Base-by-base conservation (phyloP, 441 rosid genomes). In the Erodium trifolium region DNA sequence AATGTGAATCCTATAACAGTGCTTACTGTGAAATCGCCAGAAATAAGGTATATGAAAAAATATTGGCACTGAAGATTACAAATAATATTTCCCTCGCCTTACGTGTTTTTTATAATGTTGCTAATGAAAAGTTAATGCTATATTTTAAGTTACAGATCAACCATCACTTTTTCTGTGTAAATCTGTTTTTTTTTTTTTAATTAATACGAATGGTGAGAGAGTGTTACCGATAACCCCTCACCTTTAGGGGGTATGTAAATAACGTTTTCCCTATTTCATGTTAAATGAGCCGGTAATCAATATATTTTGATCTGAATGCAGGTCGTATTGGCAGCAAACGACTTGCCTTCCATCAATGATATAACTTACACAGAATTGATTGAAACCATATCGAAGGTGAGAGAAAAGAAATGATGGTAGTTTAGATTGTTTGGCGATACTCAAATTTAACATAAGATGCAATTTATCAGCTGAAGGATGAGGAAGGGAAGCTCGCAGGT, bases 321-420 rank as follows among this genome's bases (percentile, higher is more conserved):
- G 99, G 97, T 94, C 78, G 90, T 94, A 51, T 76, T 94, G 80
- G 99, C 97, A 70, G 96, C 97, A 71, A 94, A 94, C 77, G 96
- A 90, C 75, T 79, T 91, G 76, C 99, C 99, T 68, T 84, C 97
- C 51, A 90, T 94, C 75, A 91, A 91, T 62, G 99, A 94, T 65
- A 91, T 94, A 75, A 94, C 97, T 47, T 86, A 91, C 76, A 79
- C 84, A 31, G 99, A 94, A 78, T 85, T 94, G 60, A 75, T 78
- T 72, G 90, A 91, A 83, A 87, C 88, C 65, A 43, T 94, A 66
- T 76, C 93, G 29, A 87, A 94, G 96, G 97, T 91, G 78, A 71
- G 43, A 53, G 53, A 70, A 39, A 17, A 12, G 34, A 69, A 14
- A 49, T 5, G 45, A 39, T 39, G 45, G 5, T 39, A 5, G 10